phyloP scores from a whole-genome alignment of 495 filamentous ascomycete genomes.

The Penicillium atrosanguineum region DNA sequence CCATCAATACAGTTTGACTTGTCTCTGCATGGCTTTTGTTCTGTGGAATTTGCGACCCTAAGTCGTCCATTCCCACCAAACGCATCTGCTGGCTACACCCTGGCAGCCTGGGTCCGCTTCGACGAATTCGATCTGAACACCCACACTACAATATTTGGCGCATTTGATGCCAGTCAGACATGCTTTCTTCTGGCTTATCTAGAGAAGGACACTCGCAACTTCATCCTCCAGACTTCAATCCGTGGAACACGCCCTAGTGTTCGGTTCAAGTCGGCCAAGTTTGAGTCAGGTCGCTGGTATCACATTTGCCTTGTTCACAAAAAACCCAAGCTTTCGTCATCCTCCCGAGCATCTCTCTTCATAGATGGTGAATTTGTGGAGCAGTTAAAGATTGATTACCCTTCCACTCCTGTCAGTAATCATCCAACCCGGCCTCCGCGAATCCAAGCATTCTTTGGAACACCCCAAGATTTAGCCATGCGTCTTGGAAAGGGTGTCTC shows the following conservation, averaged over 20 bases:
- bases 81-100: constrained; percentile 78
- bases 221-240: constrained; percentile 95
- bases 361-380: constrained; percentile 93
- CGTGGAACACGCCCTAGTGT: constrained; percentile 83
- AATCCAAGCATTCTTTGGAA: constrained; percentile 90
- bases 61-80: constrained; percentile 78
- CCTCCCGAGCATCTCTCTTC: constrained; percentile 83
- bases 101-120: constrained; percentile 82
- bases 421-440: constrained; percentile 56
- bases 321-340: constrained; percentile 66
- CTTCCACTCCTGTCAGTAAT: constrained; percentile 55
- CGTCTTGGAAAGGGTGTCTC: constrained; percentile 74
- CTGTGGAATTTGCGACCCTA: constrained; percentile 80
- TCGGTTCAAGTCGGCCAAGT: constrained; percentile 79
- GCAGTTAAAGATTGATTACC: constrained; percentile 86
- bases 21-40: constrained; percentile 80
- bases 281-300: constrained; percentile 79
- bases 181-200: constrained; percentile 94
- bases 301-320: constrained; percentile 86
- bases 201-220: constrained; percentile 90
- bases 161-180: constrained; percentile 87
- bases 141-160: constrained; percentile 94
- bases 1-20: constrained; percentile 93
- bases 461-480: constrained; percentile 84
- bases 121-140: constrained; percentile 79